A percentile compares a stretch with the other conserved stretches of the same genome.
Evolutionary conservation across 768 basidiomycete genomes (phyloP).

Genomic region (Grammothele lineata): DNA sequence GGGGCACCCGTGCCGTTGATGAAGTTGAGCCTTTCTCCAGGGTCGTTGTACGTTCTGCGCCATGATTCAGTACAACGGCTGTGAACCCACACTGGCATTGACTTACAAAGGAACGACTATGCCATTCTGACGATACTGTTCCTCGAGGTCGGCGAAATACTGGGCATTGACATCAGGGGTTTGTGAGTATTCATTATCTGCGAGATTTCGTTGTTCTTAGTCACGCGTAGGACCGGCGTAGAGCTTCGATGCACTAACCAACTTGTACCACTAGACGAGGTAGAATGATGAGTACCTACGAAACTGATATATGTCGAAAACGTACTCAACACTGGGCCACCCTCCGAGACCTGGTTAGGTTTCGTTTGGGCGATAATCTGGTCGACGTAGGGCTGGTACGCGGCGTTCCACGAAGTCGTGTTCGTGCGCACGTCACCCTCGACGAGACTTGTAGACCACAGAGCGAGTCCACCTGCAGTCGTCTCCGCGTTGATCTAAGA

Average conservation of each 20-base stretch:
- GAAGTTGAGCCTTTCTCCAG: slow-evolving; percentile 22
- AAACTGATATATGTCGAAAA: not conserved
- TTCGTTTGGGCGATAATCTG: slow-evolving; percentile 56
- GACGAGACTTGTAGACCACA: slow-evolving; percentile 68
- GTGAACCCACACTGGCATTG: slow-evolving; percentile 17
- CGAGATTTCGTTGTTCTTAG: not conserved
- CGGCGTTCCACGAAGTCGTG: slow-evolving; percentile 59
- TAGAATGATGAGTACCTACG: not conserved
- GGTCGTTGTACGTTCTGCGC: slow-evolving; percentile 26
- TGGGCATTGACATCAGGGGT: slow-evolving; percentile 28
- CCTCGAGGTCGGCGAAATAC: slow-evolving; percentile 20
- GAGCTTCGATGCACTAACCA: slow-evolving; percentile 41
- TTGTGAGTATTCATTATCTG: slow-evolving; percentile 76
- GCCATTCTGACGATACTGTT: slow-evolving; percentile 26
- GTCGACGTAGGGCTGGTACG: slow-evolving; percentile 71
- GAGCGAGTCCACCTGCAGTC: slow-evolving; percentile 67
- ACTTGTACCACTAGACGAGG: slow-evolving; percentile 45
- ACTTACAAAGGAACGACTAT: slow-evolving; percentile 28
- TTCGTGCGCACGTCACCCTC: slow-evolving; percentile 67
- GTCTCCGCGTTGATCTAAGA: slow-evolving; percentile 85
- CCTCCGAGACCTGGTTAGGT: slow-evolving; percentile 64
- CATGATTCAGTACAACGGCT: not conserved
- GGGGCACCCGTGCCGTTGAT: slow-evolving; percentile 29
- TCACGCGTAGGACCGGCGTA: slow-evolving; percentile 12
- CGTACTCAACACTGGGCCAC: slow-evolving; percentile 63